Evolutionary conservation across 1,284 basidiomycete genomes (phyloP).

Genomic region (Malassezia sp.): DNA sequence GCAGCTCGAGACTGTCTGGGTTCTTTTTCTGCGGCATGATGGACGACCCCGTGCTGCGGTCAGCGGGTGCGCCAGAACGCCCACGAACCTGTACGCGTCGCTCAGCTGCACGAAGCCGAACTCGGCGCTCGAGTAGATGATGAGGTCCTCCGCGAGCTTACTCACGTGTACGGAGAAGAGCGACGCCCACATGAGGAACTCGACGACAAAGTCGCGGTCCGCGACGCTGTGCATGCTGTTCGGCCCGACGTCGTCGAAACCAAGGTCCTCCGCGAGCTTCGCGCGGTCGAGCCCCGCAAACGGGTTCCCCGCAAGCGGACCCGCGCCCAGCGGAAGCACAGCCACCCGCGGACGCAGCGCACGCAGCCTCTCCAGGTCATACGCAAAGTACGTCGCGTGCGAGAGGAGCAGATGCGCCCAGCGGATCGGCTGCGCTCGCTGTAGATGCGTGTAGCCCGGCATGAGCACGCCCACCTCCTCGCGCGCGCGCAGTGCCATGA

Average conservation of each 20-base stretch:
- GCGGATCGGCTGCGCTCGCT: constrained; percentile 82
- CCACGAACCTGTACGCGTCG: constrained; percentile 96
- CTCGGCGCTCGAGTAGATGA: constrained; percentile 91
- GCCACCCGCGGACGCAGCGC: constrained; percentile 65
- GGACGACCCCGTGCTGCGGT: constrained; percentile 92
- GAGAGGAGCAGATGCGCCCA: constrained; percentile 95
- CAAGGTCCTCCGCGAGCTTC: constrained; percentile 40
- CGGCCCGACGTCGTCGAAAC: constrained; percentile 41
- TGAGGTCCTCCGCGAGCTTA: constrained; percentile 86
- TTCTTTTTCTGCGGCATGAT: constrained; percentile 99
- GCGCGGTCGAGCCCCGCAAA: constrained; percentile 52
- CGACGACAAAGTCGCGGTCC: constrained; percentile 91
- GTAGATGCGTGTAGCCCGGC: constrained; percentile 84
- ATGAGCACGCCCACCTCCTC: constrained; percentile 80
- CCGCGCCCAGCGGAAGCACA: constrained; percentile 81
- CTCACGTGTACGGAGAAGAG: constrained; percentile 85
- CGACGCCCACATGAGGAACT: constrained; percentile 93
- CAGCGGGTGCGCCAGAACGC: no score
- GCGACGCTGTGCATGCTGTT: constrained; percentile 59
- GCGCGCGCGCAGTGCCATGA: constrained; percentile 80
- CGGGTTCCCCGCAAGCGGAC: constrained; percentile 90
- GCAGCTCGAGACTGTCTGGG: constrained; percentile 84
- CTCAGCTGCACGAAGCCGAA: constrained; percentile 88
- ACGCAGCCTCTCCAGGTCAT: constrained; percentile 74
- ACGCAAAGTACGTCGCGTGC: constrained; percentile 79